A percentile compares a stretch with the other conserved stretches of the same genome.
Conservation (phyloP, 1,139 yeast genomes). For the Taphrina betulina region DNA sequence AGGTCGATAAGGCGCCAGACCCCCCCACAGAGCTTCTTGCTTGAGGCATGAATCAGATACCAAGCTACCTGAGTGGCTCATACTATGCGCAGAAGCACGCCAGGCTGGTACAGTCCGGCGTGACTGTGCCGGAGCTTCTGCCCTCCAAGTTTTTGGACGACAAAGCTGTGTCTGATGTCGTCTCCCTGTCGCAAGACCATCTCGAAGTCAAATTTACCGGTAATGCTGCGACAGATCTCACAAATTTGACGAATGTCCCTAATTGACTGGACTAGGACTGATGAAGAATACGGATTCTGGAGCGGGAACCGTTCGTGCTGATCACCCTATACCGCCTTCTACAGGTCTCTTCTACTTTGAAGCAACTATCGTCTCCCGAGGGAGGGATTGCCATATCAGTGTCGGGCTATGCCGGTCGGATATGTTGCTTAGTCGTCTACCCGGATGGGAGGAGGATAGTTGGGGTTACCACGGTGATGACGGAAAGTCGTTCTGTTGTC, state of each 20-base stretch:
- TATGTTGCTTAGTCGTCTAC: slow-evolving; percentile 44
- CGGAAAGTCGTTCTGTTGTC: slow-evolving; percentile 53
- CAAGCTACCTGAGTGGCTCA: slow-evolving; percentile 33
- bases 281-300: slow-evolving; percentile 38
- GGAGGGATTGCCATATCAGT: slow-evolving; percentile 45
- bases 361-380: slow-evolving; percentile 49
- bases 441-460: slow-evolving; percentile 53
- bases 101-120: slow-evolving; percentile 3
- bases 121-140: slow-evolving; percentile 10
- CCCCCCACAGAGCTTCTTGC: too few relatives aligned
- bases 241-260: neutral
- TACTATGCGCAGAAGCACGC: slow-evolving; percentile 32
- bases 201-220: slow-evolving; percentile 36
- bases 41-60: slow-evolving; percentile 27
- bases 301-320: slow-evolving; percentile 48
- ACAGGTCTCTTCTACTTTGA: slow-evolving; percentile 62
- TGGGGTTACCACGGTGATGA: slow-evolving; percentile 63
- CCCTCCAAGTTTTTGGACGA: slow-evolving; percentile 32
- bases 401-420: slow-evolving; percentile 45
- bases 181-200: slow-evolving; percentile 27
- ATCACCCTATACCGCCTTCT: slow-evolving; percentile 48
- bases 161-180: slow-evolving; percentile 32
- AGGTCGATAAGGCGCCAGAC: too few relatives aligned
- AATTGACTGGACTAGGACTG: slow-evolving; percentile 30
- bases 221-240: neutral